Conservation (phyloP, 2,329 filamentous ascomycete species). For the Beauveria scarabaeidicola region DNA sequence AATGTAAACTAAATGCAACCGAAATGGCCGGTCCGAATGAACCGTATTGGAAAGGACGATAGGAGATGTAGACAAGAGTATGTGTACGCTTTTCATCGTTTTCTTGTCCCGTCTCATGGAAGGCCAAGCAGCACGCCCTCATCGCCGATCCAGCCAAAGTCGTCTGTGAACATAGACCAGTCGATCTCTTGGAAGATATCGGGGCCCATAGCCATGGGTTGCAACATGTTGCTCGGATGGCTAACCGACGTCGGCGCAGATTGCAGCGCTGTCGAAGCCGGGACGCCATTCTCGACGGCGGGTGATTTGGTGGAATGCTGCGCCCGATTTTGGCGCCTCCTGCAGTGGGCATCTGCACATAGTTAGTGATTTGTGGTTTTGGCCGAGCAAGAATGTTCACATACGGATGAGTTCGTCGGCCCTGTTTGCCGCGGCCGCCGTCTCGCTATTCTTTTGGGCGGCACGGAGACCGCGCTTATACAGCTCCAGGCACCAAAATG, state of each 20-base stretch:
- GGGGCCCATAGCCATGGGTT: slow-evolving; percentile 16
- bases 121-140: slow-evolving; percentile 24
- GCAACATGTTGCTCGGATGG: slow-evolving; percentile 14
- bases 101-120: slow-evolving; percentile 5
- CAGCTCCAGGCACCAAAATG: slow-evolving; percentile 40
- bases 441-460: slow-evolving; percentile 24
- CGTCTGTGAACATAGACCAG: slow-evolving; percentile 42
- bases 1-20: background rate
- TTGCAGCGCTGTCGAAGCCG: background rate
- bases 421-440: slow-evolving; percentile 18
- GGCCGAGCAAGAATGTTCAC: slow-evolving; percentile 6
- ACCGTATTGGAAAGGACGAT: background rate
- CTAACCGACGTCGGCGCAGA: background rate
- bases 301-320: background rate
- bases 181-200: slow-evolving; percentile 38
- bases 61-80: too few relatives aligned
- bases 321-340: background rate
- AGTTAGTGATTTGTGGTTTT: background rate
- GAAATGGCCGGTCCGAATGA: background rate
- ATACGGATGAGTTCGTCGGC: slow-evolving; percentile 24
- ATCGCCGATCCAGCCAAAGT: slow-evolving; percentile 36
- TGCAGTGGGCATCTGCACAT: background rate
- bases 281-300: background rate
- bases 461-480: slow-evolving; percentile 36
- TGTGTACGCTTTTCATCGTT: background rate